Base-by-base conservation (phyloP, 805 yeast species). In the Hanseniaspora lachancei region DNA sequence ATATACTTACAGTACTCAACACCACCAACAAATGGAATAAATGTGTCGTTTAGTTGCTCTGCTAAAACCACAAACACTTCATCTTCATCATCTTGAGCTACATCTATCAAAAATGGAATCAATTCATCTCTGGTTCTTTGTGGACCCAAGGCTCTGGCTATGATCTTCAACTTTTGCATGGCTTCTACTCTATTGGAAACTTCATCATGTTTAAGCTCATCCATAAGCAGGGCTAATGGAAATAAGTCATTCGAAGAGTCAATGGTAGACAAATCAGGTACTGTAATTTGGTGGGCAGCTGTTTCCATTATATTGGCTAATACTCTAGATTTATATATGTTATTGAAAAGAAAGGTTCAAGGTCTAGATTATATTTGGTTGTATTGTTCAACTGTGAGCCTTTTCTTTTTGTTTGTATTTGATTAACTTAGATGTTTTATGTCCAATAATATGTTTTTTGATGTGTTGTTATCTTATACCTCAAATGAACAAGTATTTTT, bases 61-160 rank as follows among this genome's bases (percentile, higher is more conserved):
- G 97, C 97, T 60, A 95, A 77, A 21, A 89, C 91, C 1, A 96
- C 87, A 70, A 91, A 84, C 7, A 93, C 96, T 71, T 93, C 99
- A 70, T 93, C 99, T 71, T 93, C 99, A 68, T 95, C 99, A 63
- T 93, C 99, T 61, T 86, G 93, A 10, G 89, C 88, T 27, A 84
- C 93, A 54, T 74, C 78, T 61, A 83, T 87, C 59, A 93, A 76
- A 64, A 91, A 93, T 39, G 97, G 97, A 54, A 93, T 74, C 65
- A 93, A 76, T 68, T 93, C 98, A 48, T 77, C 77, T 58, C 96
- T 77, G 12, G 97, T 86, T 65, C 97, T 79, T 67, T 88, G 95
- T 7, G 93, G 89, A 9, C 98, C 98, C 57, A 93, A 73, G 2
- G 97, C 98, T 53, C 88, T 74, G 36, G 97, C 95, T 65, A 93